These are phyloP conservation scores for Hyaloscypha hepaticicola DNA, from an alignment of 495 filamentous ascomycete species.

Conservation along the genomic window DNA sequence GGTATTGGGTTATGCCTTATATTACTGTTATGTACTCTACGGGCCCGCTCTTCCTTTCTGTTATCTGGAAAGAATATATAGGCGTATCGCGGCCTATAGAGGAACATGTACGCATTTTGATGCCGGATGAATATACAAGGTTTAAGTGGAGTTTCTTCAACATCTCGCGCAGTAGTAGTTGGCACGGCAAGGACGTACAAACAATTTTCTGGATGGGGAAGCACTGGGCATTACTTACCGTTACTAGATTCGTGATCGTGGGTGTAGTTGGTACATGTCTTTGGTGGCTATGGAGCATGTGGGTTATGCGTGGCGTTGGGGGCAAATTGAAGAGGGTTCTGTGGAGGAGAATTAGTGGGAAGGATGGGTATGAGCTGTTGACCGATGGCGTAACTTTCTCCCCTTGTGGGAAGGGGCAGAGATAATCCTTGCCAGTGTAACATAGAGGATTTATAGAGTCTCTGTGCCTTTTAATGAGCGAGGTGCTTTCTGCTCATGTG, in stretches of 20 bases:
- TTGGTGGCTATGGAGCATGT: too few species aligned
- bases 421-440: too few species aligned
- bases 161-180: slow-evolving; percentile 69
- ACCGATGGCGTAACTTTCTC: too few species aligned
- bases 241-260: slow-evolving; percentile 58
- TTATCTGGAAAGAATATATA: slow-evolving; percentile 74
- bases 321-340: too few species aligned
- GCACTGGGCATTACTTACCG: slow-evolving; percentile 68
- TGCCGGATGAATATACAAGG: slow-evolving; percentile 63
- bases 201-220: slow-evolving; percentile 76
- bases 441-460: too few species aligned
- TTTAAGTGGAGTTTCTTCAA: slow-evolving; percentile 74
- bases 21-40: slow-evolving; percentile 86
- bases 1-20: slow-evolving; percentile 74
- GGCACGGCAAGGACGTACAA: slow-evolving; percentile 69
- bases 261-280: slow-evolving; percentile 52
- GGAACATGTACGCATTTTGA: slow-evolving; percentile 43
- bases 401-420: too few species aligned
- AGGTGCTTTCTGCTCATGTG: too few species aligned
- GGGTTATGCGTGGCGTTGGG: too few species aligned
- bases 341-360: slow-evolving; percentile 25
- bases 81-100: not conserved
- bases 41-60: slow-evolving; percentile 76
- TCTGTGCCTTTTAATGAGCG: too few species aligned
- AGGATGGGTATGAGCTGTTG: slow-evolving; percentile 31